These are phyloP conservation scores for Arachis stenosperma DNA, from an alignment of 306 rosid genomes.

Conservation along the genomic window DNA sequence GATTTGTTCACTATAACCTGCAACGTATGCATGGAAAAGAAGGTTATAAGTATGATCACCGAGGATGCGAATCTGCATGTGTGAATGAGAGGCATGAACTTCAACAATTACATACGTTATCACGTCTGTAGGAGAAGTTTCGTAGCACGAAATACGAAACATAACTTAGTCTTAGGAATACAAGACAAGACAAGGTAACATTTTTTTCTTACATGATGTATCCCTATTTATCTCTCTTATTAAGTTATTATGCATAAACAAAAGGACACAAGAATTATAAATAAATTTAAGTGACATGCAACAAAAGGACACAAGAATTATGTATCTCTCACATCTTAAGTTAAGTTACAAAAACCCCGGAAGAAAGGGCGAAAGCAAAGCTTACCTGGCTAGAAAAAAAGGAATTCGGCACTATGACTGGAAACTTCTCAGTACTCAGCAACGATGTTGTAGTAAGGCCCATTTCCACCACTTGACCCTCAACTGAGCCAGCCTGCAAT, in stretches of 20 bases:
- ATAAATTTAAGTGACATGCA: background rate
- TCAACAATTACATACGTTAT: slow-evolving; percentile 32
- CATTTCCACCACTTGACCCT: slow-evolving; percentile 95
- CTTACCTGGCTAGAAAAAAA: slow-evolving; percentile 86
- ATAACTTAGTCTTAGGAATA: slow-evolving; percentile 12
- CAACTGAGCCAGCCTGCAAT: slow-evolving; percentile 86
- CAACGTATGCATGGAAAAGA: slow-evolving; percentile 31
- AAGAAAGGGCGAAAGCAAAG: background rate
- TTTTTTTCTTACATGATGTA: slow-evolving; percentile 10
- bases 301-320: background rate
- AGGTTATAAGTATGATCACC: slow-evolving; percentile 12
- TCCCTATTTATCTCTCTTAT: background rate
- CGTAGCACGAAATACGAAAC: background rate
- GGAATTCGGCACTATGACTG: slow-evolving; percentile 87
- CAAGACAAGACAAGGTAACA: slow-evolving; percentile 1
- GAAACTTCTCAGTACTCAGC: slow-evolving; percentile 86
- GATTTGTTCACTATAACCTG: slow-evolving; percentile 91
- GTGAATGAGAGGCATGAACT: slow-evolving; percentile 9
- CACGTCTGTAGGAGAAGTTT: slow-evolving; percentile 27
- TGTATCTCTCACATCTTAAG: too few species aligned
- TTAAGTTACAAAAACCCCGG: slow-evolving; percentile 9
- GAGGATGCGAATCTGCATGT: slow-evolving; percentile 12
- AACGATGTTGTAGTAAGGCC: slow-evolving; percentile 86
- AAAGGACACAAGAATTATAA: background rate
- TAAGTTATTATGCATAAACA: background rate